These are phyloP conservation scores for Dactylellina parvicollis DNA, from an alignment of 2,329 filamentous ascomycete species.

Conservation along the genomic window DNA sequence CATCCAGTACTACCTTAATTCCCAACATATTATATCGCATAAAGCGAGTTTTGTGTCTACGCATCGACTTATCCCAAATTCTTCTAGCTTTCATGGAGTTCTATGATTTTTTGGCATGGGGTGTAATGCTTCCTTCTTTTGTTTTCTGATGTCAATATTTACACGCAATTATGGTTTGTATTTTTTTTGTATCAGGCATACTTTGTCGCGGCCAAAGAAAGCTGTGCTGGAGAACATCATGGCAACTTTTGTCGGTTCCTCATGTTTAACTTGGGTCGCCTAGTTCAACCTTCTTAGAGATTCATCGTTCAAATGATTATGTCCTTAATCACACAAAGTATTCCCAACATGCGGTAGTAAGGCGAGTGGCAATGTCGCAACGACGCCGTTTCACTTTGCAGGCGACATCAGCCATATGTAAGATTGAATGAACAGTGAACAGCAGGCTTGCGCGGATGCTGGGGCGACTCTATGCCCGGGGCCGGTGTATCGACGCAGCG, in stretches of 20 bases:
- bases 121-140: neutral
- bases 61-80: neutral
- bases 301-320: too few relatives aligned
- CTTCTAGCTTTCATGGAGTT: neutral
- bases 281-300: too few relatives aligned
- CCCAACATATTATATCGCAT: neutral
- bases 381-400: neutral
- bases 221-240: neutral
- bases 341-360: neutral
- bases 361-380: neutral
- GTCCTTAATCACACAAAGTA: neutral
- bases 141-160: neutral
- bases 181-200: neutral
- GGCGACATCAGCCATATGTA: too few relatives aligned
- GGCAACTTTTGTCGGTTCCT: too few relatives aligned
- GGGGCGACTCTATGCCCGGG: too few relatives aligned
- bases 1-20: conserved; percentile 44
- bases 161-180: neutral
- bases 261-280: too few relatives aligned
- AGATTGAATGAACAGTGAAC: too few relatives aligned
- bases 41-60: neutral
- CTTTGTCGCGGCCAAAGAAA: neutral
- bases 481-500: too few relatives aligned
- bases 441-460: neutral
- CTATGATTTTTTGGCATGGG: neutral